Evolutionary conservation across 1,139 yeast species (phyloP).

Genomic region (Candida smagusa): DNA sequence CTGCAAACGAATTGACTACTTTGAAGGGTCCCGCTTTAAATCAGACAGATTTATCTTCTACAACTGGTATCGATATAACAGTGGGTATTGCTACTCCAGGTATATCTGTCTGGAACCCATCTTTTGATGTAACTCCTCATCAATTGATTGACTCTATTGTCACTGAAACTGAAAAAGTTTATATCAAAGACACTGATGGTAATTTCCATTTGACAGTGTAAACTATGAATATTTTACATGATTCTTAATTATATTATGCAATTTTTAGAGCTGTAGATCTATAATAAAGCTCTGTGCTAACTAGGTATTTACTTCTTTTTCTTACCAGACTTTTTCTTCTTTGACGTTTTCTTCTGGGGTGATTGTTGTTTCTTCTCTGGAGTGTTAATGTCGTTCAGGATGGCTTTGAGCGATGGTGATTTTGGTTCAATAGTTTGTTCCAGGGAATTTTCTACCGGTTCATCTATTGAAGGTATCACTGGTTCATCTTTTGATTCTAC

Average conservation of each 20-base stretch:
- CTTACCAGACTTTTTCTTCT: no score
- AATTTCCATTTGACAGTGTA: slow-evolving; percentile 34
- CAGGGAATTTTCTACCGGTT: not conserved
- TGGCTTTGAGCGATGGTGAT: no score
- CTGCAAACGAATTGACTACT: slow-evolving; percentile 71
- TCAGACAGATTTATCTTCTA: slow-evolving; percentile 1
- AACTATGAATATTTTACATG: not conserved
- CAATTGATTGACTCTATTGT: slow-evolving; percentile 80
- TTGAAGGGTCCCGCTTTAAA: slow-evolving; percentile 56
- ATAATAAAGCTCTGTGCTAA: no score
- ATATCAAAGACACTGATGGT: slow-evolving; percentile 43
- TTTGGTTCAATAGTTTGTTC: no score
- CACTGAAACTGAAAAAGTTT: slow-evolving; percentile 66
- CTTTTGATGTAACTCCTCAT: slow-evolving; percentile 91
- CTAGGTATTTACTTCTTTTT: no score
- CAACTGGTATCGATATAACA: slow-evolving; percentile 16
- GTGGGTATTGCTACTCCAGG: slow-evolving; percentile 88
- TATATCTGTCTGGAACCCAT: slow-evolving; percentile 91
- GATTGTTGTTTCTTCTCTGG: no score
- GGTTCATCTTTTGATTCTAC: not conserved
- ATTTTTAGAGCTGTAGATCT: no score
- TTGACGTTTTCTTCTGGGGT: no score
- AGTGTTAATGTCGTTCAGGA: no score
- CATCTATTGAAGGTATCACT: not conserved
- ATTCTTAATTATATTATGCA: no score